Evolutionary conservation across 768 basidiomycete species (phyloP).

Genomic region (Pholiota conissans): DNA sequence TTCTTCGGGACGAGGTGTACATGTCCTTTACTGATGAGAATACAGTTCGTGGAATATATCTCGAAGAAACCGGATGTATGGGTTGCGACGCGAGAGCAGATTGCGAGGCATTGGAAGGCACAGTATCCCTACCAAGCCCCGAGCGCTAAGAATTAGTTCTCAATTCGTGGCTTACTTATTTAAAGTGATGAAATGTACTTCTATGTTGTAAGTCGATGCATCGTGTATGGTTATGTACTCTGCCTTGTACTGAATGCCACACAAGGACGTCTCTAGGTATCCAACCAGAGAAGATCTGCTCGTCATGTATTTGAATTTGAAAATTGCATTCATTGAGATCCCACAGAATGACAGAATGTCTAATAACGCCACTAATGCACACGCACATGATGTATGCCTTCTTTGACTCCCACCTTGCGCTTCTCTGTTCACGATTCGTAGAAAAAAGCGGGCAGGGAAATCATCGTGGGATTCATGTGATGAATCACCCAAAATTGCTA

Average conservation of each 20-base stretch:
- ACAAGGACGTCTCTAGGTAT: no score
- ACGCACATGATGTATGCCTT: no score
- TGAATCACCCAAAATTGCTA: not conserved
- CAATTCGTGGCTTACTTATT: no score
- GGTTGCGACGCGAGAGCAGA: constrained; percentile 18
- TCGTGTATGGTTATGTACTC: not conserved
- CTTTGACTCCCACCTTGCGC: not conserved
- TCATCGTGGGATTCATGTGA: not conserved
- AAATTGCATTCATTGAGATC: not conserved
- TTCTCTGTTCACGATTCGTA: no score
- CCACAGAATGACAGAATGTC: no score
- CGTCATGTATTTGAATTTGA: not conserved
- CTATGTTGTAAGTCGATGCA: not conserved
- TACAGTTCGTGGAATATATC: constrained; percentile 17
- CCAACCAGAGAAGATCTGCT: not conserved
- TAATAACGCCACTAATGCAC: no score
- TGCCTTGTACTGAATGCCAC: no score
- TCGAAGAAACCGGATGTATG: constrained; percentile 13
- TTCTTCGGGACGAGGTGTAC: no score
- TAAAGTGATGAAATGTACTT: no score
- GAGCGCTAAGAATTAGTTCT: not conserved
- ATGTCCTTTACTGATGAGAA: no score
- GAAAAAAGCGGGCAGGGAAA: no score
- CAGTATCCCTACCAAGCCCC: constrained; percentile 15
- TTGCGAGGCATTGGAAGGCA: constrained; percentile 17